A percentile compares a stretch with the other conserved stretches of the same genome.
Conservation (phyloP, 768 basidiomycete genomes). For the Holtermannia corniformis region DNA sequence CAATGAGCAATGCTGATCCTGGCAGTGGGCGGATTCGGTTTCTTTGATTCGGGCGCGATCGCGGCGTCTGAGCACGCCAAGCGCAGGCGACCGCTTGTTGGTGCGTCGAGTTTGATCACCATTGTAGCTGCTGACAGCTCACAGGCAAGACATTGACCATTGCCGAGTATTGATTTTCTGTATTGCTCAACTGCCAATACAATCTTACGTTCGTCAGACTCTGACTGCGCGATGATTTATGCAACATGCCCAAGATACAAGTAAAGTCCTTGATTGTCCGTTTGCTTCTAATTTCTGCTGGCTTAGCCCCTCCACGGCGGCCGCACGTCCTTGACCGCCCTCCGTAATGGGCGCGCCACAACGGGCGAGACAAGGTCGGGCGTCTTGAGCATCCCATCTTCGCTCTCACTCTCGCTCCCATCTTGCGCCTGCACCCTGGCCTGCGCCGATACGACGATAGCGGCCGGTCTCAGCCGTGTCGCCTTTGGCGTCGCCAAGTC, state of each 20-base stretch:
- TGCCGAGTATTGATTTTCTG: constrained; percentile 23
- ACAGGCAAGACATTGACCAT: constrained; percentile 29
- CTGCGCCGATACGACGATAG: background rate
- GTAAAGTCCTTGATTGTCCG: too few species aligned
- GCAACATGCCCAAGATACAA: too few species aligned
- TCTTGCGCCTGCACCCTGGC: too few species aligned
- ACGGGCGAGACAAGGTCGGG: background rate
- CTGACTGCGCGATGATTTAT: too few species aligned
- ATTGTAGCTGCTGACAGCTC: background rate
- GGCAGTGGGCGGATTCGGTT: constrained; percentile 38
- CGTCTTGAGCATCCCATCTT: background rate
- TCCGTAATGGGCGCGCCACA: too few species aligned
- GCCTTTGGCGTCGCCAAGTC: background rate
- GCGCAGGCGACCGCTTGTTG: constrained; percentile 26
- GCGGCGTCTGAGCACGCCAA: constrained; percentile 23
- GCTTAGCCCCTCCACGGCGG: too few species aligned
- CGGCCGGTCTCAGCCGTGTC: background rate
- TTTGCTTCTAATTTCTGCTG: too few species aligned
- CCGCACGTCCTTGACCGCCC: too few species aligned
- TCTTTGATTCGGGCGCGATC: constrained; percentile 39
- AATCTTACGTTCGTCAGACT: too few species aligned
- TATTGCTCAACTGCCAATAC: too few species aligned
- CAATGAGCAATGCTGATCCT: background rate
- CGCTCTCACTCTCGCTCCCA: background rate
- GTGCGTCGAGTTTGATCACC: background rate